Base-by-base conservation (phyloP, 1,284 basidiomycete species). In the Exsudoporus floridanus region DNA sequence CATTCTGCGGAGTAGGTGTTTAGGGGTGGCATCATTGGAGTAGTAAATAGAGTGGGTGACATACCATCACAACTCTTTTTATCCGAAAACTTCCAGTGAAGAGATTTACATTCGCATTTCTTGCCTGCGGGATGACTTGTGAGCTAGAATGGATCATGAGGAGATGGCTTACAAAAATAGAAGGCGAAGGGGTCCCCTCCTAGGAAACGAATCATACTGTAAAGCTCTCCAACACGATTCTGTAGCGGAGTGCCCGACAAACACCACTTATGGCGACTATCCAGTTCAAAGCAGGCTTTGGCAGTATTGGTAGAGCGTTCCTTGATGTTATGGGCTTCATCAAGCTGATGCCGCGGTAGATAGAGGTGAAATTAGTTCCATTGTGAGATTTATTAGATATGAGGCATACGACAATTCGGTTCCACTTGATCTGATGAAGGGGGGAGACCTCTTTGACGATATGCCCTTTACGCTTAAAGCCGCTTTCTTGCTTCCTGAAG, bases 311-410 rank as follows among this genome's bases (percentile, higher is more conserved):
- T 96, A 1, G 86, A 75, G 14, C 97, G 84, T 69, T 99, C 96
- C 70, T 95, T 96, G 76, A 97, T 99, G 69, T 97, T 98, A 72
- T 99, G 97, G 7, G 96, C 96, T 74, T 99, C 97, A 64, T 99
- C 97, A 38, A 99, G 83, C 88, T 90, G 55, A 35, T 33, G 14
- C 64, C 56, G 19, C 61, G 35, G 34, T 18, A 5, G 5, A 45
- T 42, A 21, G 30, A 23, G 35, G 27, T 43, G 39, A 46, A 37
- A 50, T 23, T 14, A 41, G n/a, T 12, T n/a, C 33, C 43, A 40
- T 5, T 18, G 18, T 12, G 18, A 18, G 2, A 31, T 34, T 0
- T 3, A 36, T 16, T 7, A 9, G 4, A 51, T n/a, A 28, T 2
- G 21, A 44, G 28, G 72, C 80, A 28, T 56, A 84, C 86, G 25